Evolutionary conservation across 108 stramenopile species (phyloP).

Genomic region (Bacterosira constricta): DNA sequence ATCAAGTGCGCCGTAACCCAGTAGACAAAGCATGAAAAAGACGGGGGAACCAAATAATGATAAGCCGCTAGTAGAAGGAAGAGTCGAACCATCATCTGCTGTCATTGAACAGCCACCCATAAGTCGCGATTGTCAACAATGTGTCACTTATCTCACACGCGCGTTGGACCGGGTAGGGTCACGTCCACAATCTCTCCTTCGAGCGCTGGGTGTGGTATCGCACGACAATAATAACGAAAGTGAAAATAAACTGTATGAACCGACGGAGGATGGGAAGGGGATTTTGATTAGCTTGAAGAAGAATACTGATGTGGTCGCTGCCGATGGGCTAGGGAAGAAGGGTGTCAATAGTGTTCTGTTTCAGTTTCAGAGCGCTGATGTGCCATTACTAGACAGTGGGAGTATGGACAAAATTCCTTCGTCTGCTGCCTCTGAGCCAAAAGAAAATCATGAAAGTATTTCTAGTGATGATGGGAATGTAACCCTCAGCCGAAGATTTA

Average conservation of each 20-base stretch:
- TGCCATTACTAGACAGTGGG: no score
- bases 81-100: no score
- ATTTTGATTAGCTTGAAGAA: background rate
- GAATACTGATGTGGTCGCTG: background rate
- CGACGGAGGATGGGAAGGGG: constrained; percentile 6
- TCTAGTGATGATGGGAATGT: no score
- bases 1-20: no score
- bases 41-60: no score
- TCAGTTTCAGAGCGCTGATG: background rate
- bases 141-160: background rate
- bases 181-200: background rate
- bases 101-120: no score
- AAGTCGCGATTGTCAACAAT: background rate
- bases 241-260: constrained; percentile 7
- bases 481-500: constrained; percentile 2
- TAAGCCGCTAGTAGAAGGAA: no score
- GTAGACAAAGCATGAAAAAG: no score
- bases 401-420: no score
- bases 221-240: background rate
- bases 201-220: background rate
- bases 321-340: background rate
- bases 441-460: background rate
- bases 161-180: background rate
- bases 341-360: background rate
- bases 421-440: no score